A percentile compares a stretch with the other conserved stretches of the same genome.
Evolutionary conservation across 164 flowering plant species (phyloP).

Genomic region (Warburgia ugandensis): DNA sequence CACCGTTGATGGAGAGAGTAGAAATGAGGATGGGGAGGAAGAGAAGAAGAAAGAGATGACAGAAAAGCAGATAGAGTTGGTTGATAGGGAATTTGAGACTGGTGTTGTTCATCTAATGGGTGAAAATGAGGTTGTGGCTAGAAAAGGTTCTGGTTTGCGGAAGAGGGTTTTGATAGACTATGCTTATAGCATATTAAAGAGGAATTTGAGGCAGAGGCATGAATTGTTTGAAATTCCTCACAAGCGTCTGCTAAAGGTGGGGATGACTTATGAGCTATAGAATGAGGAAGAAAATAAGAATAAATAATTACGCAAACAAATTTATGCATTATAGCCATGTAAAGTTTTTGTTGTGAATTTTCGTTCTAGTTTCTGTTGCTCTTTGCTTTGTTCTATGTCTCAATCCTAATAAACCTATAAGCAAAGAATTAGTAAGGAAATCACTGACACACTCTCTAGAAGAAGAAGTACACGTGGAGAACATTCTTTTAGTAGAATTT

Average conservation of each 20-base stretch:
- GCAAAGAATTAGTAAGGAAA: no score
- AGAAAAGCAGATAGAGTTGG: conserved; percentile 25
- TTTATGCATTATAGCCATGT: no score
- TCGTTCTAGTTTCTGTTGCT: no score
- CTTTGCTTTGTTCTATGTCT: no score
- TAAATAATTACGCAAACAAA: no score
- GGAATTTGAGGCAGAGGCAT: conserved; percentile 47
- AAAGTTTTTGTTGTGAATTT: no score
- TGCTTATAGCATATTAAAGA: conserved; percentile 48
- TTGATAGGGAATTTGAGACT: conserved; percentile 32
- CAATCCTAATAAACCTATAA: no score
- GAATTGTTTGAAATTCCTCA: conserved; percentile 53
- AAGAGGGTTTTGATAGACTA: conserved; percentile 56
- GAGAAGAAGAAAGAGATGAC: background rate
- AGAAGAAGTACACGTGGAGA: no score
- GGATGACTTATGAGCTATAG: conserved; percentile 66
- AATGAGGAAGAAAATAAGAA: no score
- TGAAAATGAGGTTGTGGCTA: conserved; percentile 55
- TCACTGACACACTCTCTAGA: no score
- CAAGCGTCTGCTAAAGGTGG: conserved; percentile 57
- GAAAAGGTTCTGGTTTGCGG: conserved; percentile 32
- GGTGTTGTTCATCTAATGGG: conserved; percentile 66
- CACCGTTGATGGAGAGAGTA: background rate
- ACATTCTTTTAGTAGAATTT: no score
- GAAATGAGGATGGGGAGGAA: background rate